These are phyloP conservation scores for Botrytis cinerea DNA, from an alignment of 2,329 filamentous ascomycete genomes.

Conservation along the genomic window DNA sequence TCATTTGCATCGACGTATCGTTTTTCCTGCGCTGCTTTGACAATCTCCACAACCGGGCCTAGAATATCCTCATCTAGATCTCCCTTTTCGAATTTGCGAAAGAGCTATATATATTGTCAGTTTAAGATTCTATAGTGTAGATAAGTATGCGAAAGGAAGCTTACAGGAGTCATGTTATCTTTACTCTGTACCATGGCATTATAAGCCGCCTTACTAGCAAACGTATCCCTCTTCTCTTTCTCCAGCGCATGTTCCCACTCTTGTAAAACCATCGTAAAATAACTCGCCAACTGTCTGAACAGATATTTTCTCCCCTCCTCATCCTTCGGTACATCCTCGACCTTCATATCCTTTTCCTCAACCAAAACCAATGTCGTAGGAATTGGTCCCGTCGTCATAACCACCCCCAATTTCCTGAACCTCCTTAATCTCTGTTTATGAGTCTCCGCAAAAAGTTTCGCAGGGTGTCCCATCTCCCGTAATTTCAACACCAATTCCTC, in stretches of 20 bases:
- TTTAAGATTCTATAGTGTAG: background rate
- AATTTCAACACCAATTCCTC: constrained; percentile 69
- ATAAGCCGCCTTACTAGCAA: constrained; percentile 78
- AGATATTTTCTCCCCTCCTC: constrained; percentile 68
- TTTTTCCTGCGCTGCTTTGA: constrained; percentile 83
- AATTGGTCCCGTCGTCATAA: constrained; percentile 74
- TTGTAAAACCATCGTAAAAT: constrained; percentile 92
- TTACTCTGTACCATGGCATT: constrained; percentile 84
- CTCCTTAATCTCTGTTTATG: constrained; percentile 69
- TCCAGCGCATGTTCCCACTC: constrained; percentile 83
- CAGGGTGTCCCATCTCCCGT: constrained; percentile 72
- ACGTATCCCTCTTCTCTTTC: constrained; percentile 64
- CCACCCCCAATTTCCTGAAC: constrained; percentile 64
- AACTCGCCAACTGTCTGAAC: constrained; percentile 85
- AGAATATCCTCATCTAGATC: constrained; percentile 79
- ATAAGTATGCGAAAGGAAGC: constrained; percentile 32
- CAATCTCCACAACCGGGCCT: constrained; percentile 85
- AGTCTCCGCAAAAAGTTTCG: constrained; percentile 76
- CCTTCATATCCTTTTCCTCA: constrained; percentile 85
- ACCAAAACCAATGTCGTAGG: constrained; percentile 81
- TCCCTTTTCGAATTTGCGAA: constrained; percentile 81
- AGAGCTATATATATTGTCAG: constrained; percentile 55
- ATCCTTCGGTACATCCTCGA: constrained; percentile 64
- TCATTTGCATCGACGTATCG: constrained; percentile 97
- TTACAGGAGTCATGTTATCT: constrained; percentile 78